Conservation (phyloP, 257 asterid genomes). For the Scutellaria baicalensis region DNA sequence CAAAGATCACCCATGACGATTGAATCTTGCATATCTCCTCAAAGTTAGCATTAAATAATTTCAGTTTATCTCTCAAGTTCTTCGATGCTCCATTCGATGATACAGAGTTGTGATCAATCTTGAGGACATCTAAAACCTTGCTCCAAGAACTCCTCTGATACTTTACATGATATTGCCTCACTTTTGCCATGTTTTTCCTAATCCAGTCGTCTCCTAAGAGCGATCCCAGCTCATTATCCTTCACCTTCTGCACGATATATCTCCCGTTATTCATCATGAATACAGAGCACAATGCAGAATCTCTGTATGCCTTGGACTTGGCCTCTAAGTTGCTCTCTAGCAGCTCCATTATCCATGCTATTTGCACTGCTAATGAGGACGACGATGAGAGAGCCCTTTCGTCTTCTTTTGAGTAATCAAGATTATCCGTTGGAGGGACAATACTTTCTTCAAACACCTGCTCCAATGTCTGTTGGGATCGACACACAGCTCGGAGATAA, state of each 20-base stretch:
- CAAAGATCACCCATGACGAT: constrained; percentile 65
- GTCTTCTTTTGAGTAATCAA: constrained; percentile 40
- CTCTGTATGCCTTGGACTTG: constrained; percentile 60
- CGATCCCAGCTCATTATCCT: constrained; percentile 54
- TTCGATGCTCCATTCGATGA: constrained; percentile 46
- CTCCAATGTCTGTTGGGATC: constrained; percentile 55
- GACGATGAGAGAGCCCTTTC: constrained; percentile 30
- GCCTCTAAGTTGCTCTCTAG: constrained; percentile 77
- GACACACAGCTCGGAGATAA: constrained; percentile 74
- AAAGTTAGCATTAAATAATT: constrained; percentile 54
- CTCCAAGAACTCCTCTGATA: constrained; percentile 82
- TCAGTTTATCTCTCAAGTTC: constrained; percentile 63
- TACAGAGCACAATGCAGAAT: constrained; percentile 58
- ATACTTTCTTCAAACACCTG: constrained; percentile 65
- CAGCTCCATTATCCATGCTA: constrained; percentile 72
- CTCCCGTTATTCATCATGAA: constrained; percentile 83
- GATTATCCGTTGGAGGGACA: constrained; percentile 1
- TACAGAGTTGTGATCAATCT: constrained; percentile 36
- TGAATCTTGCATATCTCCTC: constrained; percentile 65
- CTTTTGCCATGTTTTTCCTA: constrained; percentile 56
- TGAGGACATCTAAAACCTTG: constrained; percentile 51
- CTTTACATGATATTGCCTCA: constrained; percentile 53
- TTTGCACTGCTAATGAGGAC: constrained; percentile 32
- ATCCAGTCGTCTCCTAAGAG: constrained; percentile 83
- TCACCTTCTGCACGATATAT: constrained; percentile 79